phyloP scores from a whole-genome alignment of 805 yeast species.

The Myxozyma geophila region DNA sequence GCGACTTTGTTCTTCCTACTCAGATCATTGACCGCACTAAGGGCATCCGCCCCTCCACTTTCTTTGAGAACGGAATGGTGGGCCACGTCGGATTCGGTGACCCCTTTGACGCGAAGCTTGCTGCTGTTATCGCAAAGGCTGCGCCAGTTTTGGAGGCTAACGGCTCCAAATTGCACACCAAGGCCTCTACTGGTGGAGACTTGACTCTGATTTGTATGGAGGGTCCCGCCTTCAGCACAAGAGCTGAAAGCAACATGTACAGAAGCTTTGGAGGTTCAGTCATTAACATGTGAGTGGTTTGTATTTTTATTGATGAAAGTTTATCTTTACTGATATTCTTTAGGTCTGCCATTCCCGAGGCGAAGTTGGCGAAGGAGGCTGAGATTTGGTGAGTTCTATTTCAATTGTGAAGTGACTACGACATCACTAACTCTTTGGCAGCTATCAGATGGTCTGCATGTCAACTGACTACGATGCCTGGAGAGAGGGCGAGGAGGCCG shows the following conservation, averaged over 20 bases:
- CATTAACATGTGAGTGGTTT: conserved; percentile 72
- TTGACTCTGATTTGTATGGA: conserved; percentile 94
- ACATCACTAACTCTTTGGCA: neutral
- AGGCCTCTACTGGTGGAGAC: conserved; percentile 69
- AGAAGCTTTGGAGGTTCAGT: conserved; percentile 89
- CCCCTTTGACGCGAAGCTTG: conserved; percentile 83
- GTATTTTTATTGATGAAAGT: neutral
- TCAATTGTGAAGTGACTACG: neutral
- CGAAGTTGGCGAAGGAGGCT: conserved; percentile 95
- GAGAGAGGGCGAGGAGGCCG: conserved; percentile 94
- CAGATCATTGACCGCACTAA: conserved; percentile 97
- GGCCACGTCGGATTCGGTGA: conserved; percentile 98
- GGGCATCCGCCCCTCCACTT: conserved; percentile 88
- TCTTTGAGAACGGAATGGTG: conserved; percentile 89
- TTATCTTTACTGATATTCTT: neutral
- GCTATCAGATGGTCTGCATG: conserved; percentile 97
- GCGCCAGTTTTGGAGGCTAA: conserved; percentile 62
- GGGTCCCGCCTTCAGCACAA: conserved; percentile 96
- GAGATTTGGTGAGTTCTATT: conserved; percentile 68
- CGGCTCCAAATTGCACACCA: conserved; percentile 67
- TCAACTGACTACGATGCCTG: conserved; percentile 98
- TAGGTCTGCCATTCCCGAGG: conserved; percentile 86
- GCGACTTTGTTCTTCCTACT: conserved; percentile 95
- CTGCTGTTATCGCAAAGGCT: conserved; percentile 64
- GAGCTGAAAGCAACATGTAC: conserved; percentile 93